A percentile compares a stretch with the other conserved stretches of the same genome.
phyloP scores from a whole-genome alignment of 2,329 filamentous ascomycete species.

The Emericellopsis cladophorae region DNA sequence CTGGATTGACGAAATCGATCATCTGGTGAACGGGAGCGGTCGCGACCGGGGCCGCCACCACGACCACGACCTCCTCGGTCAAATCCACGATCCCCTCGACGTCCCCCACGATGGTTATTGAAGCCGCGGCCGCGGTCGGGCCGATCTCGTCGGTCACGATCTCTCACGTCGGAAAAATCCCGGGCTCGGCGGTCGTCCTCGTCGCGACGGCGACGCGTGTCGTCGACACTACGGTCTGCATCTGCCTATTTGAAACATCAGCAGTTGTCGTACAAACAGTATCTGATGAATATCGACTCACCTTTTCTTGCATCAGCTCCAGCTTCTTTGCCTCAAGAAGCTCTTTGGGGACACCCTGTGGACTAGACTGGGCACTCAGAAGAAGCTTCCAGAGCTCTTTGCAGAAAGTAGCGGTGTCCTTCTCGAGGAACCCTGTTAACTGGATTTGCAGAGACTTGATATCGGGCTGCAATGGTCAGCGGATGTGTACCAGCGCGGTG shows the following conservation, averaged over 20 bases:
- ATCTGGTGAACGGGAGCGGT: conserved; percentile 35
- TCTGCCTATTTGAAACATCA: conserved; percentile 46
- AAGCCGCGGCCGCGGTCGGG: conserved; percentile 35
- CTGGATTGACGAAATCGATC: conserved; percentile 28
- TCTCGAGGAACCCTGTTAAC: conserved; percentile 87
- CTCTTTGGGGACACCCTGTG: conserved; percentile 87
- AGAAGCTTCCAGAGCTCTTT: conserved; percentile 89
- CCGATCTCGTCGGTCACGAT: conserved; percentile 51
- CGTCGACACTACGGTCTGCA: conserved; percentile 69
- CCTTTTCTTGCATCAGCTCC: conserved; percentile 91
- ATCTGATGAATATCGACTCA: conserved; percentile 20
- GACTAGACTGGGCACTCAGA: conserved; percentile 76
- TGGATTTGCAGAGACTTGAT: conserved; percentile 93
- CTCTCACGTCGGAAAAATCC: conserved; percentile 54
- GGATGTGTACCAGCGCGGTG: conserved; percentile 6
- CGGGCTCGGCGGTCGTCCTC: conserved; percentile 59
- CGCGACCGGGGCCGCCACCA: conserved; percentile 17
- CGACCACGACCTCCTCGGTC: conserved; percentile 29
- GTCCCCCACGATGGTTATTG: conserved; percentile 39
- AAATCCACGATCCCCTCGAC: conserved; percentile 37
- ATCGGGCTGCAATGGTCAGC: conserved; percentile 54
- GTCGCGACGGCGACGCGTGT: conserved; percentile 58
- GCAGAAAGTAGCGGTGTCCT: conserved; percentile 79
- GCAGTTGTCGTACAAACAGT: not conserved
- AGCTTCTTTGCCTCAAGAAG: conserved; percentile 91